A percentile compares a stretch with the other conserved stretches of the same genome.
These are phyloP conservation scores for Meira nashicola DNA, from an alignment of 1,284 basidiomycete species.

Conservation along the genomic window DNA sequence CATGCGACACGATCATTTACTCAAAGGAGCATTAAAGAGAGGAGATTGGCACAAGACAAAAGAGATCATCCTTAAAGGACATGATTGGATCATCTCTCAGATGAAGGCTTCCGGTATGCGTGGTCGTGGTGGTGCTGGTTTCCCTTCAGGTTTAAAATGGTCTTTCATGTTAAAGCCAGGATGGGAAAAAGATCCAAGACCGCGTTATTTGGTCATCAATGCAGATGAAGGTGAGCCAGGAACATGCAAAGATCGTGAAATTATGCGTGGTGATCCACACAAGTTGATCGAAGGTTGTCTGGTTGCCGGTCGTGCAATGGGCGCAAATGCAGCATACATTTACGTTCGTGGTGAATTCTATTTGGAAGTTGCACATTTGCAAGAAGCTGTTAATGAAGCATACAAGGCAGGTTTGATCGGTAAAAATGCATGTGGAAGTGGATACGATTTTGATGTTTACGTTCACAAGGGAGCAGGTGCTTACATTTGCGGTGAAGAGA, in stretches of 20 bases:
- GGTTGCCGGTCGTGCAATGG: slow-evolving; percentile 95
- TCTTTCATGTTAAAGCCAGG: slow-evolving; percentile 96
- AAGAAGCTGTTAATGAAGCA: slow-evolving; percentile 90
- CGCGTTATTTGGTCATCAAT: slow-evolving; percentile 94
- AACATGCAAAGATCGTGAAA: slow-evolving; percentile 98
- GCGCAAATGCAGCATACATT: slow-evolving; percentile 95
- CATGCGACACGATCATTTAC: slow-evolving; percentile 49
- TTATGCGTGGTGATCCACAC: slow-evolving; percentile 94
- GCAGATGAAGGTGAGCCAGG: slow-evolving; percentile 98
- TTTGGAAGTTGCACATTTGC: slow-evolving; percentile 86
- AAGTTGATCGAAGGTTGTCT: slow-evolving; percentile 97
- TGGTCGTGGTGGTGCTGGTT: slow-evolving; percentile 94
- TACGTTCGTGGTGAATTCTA: slow-evolving; percentile 98
- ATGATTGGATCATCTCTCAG: slow-evolving; percentile 93
- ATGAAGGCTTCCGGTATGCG: slow-evolving; percentile 94
- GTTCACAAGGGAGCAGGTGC: slow-evolving; percentile 94
- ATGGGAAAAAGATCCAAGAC: slow-evolving; percentile 90
- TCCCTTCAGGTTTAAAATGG: slow-evolving; percentile 96
- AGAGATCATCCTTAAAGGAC: slow-evolving; percentile 88
- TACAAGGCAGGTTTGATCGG: slow-evolving; percentile 89
- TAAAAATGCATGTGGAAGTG: slow-evolving; percentile 84
- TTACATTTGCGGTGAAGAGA: slow-evolving; percentile 98
- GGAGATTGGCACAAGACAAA: slow-evolving; percentile 98
- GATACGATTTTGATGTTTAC: slow-evolving; percentile 93
- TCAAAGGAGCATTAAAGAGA: slow-evolving; percentile 55